Evolutionary conservation across 75 land plant species (phyloP).

Genomic region (Larix kaempferi): DNA sequence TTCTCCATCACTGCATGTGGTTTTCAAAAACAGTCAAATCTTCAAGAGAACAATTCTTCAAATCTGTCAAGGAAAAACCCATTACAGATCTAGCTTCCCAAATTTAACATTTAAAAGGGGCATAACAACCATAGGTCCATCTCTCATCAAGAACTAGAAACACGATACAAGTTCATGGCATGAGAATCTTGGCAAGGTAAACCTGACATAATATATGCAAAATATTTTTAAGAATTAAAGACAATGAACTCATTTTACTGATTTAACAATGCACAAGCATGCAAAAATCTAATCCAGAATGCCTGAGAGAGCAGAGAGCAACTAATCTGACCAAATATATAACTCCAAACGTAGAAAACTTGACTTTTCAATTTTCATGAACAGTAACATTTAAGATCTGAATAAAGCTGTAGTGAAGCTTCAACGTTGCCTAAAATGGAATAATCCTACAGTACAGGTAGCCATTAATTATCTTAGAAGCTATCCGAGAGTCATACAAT

Average conservation of each 20-base stretch:
- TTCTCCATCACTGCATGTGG: slow-evolving; percentile 65
- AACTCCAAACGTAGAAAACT: no score
- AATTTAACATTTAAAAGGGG: slow-evolving; percentile 16
- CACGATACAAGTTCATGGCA: neutral
- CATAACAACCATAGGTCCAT: neutral
- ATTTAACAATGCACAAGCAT: no score
- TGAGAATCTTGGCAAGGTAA: neutral
- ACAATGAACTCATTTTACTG: neutral
- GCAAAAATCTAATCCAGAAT: no score
- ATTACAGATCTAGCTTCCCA: slow-evolving; percentile 21
- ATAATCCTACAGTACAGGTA: no score
- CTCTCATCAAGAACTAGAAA: neutral
- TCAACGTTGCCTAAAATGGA: no score
- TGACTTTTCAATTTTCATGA: no score
- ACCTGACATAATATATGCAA: neutral
- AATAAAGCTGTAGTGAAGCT: no score
- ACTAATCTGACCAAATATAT: no score
- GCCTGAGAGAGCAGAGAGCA: no score
- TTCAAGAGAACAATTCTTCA: neutral
- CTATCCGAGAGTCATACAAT: no score
- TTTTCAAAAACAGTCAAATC: slow-evolving; percentile 6
- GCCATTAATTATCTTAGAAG: no score
- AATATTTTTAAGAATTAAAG: neutral
- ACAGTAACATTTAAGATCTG: no score
- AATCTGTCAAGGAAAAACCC: neutral